These are phyloP conservation scores for Neonectria neomacrospora DNA, from an alignment of 2,329 filamentous ascomycete genomes.

Conservation along the genomic window DNA sequence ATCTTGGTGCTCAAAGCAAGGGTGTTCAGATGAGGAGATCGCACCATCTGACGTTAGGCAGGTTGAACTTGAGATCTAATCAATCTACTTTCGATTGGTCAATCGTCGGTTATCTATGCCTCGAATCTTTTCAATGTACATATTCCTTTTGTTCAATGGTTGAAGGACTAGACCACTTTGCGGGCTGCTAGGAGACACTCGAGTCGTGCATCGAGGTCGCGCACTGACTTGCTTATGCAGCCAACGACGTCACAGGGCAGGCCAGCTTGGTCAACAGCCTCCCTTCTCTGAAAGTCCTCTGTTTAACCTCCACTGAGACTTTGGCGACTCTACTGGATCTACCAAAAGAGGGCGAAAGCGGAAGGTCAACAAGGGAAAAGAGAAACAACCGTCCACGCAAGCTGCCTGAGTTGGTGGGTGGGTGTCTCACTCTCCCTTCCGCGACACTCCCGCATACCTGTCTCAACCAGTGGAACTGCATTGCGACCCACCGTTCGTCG, in stretches of 20 bases:
- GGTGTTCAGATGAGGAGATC: background rate
- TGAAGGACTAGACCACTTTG: background rate
- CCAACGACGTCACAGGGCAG: background rate
- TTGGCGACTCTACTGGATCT: background rate
- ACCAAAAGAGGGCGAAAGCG: background rate
- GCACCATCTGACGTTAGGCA: background rate
- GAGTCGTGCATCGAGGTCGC: background rate
- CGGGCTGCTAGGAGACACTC: background rate
- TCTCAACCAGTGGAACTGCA: background rate
- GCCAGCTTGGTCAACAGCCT: background rate
- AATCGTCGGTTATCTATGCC: background rate
- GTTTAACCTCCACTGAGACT: background rate
- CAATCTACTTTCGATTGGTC: background rate
- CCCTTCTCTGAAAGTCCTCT: background rate
- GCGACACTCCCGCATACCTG: background rate
- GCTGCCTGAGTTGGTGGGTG: background rate
- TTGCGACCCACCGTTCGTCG: background rate
- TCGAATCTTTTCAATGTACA: too few relatives aligned
- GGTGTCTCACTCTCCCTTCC: constrained; percentile 16
- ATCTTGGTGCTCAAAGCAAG: background rate
- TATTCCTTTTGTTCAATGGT: background rate
- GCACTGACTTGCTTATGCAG: background rate
- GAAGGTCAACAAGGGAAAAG: background rate
- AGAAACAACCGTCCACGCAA: background rate
- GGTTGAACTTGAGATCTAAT: background rate